Evolutionary conservation across 2,329 filamentous ascomycete species (phyloP).

Genomic region (Fusarium proliferatum): DNA sequence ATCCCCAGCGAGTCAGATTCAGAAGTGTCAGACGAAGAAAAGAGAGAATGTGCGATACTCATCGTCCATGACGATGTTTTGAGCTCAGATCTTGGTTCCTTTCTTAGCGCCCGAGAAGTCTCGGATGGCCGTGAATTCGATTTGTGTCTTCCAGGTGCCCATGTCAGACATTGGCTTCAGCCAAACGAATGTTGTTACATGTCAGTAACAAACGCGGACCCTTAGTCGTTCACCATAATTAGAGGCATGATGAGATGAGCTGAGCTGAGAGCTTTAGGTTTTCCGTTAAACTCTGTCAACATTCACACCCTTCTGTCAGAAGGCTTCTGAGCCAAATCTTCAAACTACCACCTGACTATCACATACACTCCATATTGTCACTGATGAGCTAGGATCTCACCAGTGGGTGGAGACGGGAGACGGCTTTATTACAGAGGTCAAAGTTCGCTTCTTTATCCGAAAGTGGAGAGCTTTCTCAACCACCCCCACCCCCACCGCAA

Average conservation of each 20-base stretch:
- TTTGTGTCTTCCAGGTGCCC: slow-evolving; percentile 16
- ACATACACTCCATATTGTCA: background rate
- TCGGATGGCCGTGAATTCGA: slow-evolving; percentile 26
- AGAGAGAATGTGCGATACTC: slow-evolving; percentile 1
- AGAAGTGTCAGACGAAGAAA: background rate
- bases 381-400: slow-evolving; percentile 30
- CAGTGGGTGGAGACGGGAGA: background rate
- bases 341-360: background rate
- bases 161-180: background rate
- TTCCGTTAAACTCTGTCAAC: background rate
- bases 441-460: slow-evolving; percentile 11
- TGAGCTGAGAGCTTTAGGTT: background rate
- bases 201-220: slow-evolving; percentile 7
- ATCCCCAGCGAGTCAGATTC: background rate
- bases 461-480: background rate
- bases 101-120: slow-evolving; percentile 34
- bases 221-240: slow-evolving; percentile 5
- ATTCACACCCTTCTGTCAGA: background rate
- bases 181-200: slow-evolving; percentile 3
- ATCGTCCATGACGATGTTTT: slow-evolving; percentile 25
- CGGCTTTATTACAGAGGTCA: background rate
- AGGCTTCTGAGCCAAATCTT: slow-evolving; percentile 8
- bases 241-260: background rate
- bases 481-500: background rate
- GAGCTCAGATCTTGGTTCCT: slow-evolving; percentile 20